A percentile compares a stretch with the other conserved stretches of the same genome.
phyloP scores from a whole-genome alignment of 305 asterid genomes.

The Solanum aculeatissimum region DNA sequence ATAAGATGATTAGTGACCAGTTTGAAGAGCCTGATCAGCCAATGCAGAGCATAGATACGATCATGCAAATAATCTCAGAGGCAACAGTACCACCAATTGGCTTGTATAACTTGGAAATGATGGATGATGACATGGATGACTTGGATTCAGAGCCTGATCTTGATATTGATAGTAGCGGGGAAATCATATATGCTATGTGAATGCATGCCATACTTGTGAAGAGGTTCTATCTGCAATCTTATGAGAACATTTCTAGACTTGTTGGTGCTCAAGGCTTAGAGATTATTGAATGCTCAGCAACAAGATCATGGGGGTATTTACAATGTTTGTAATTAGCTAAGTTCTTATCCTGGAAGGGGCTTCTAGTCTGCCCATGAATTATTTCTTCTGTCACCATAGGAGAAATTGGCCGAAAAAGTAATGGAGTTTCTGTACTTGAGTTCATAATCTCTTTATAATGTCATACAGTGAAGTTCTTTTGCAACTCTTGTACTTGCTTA shows the following conservation, averaged over 20 bases:
- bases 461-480: background rate
- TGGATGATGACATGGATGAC: conserved; percentile 96
- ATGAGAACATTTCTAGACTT: background rate
- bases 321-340: background rate
- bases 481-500: background rate
- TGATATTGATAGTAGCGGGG: conserved; percentile 98
- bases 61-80: conserved; percentile 91
- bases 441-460: background rate
- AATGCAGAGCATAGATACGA: conserved; percentile 71
- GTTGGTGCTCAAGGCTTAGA: background rate
- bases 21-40: conserved; percentile 90
- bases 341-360: background rate
- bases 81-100: conserved; percentile 94
- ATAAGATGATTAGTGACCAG: conserved; percentile 42
- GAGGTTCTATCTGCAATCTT: background rate
- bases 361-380: background rate
- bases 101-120: conserved; percentile 55
- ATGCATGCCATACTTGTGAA: background rate
- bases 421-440: background rate
- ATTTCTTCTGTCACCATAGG: background rate
- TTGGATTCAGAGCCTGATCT: conserved; percentile 89
- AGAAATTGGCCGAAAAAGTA: background rate
- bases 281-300: background rate
- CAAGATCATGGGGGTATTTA: background rate
- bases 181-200: conserved; percentile 81